Evolutionary conservation across 2,329 filamentous ascomycete species (phyloP), one percentile per base, ranked within the genome.

Genomic region (Orbilia ellipsospora): DNA sequence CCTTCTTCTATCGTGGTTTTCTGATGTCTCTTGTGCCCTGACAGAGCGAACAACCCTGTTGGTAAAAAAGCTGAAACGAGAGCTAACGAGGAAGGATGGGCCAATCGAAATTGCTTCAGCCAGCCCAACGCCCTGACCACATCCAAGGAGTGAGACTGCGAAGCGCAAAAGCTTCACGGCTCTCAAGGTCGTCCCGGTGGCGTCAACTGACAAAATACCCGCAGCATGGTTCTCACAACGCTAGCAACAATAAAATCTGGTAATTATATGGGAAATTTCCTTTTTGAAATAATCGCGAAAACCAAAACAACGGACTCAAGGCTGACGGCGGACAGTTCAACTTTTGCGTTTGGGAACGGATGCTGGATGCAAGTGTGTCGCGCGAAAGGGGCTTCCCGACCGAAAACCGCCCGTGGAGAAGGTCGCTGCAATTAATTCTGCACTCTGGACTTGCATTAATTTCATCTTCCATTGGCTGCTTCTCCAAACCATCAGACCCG

Each of bases 161-260:
- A 36, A 36, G 31, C 31, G 31, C 31, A 36, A 36, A 36, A 10
- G 31, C 31, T 36, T 36, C 31, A 36, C 31, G 1, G 5, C 5
- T 10, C 31, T 10, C 31, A 36, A 36, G 31, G 31, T 36, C 31
- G 5, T 26, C 40, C 48, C 56, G 65, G 69, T 66, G 69, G 62
- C 61, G 63, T 44, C 56, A 68, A 67, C 42, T 57, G 63, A 48
- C 63, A 74, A 68, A 74, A 68, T 74, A 74, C 57, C 70, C 70
- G 70, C 63, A 74, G 28, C 23, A 52, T 36, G 31, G 31, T 36
- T 36, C 31, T 36, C 31, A 36, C 10, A 36, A 36, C 31, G 31
- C 31, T 36, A 36, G 10, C n/a, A n/a, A n/a, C n/a, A n/a, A n/a
- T n/a, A n/a, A n/a, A n/a, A n/a, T n/a, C n/a, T n/a, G n/a, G 28